Conservation (phyloP, 2,329 filamentous ascomycete species). For the Tolypocladium inflatum region DNA sequence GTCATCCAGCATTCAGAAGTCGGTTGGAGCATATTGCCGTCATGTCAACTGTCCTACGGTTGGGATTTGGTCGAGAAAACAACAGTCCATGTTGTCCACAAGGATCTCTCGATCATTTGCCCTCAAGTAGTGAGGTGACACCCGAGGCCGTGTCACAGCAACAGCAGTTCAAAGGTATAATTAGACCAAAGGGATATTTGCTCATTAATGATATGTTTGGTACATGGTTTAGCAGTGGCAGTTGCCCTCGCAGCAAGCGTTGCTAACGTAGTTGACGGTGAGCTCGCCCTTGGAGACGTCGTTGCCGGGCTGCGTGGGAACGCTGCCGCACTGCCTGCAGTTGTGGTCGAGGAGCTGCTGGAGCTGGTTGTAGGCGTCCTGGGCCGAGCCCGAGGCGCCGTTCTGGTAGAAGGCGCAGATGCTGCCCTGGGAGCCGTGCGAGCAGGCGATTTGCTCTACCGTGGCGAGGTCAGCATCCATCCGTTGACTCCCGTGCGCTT, state of each 20-base stretch:
- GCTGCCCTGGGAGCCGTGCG: constrained; percentile 4
- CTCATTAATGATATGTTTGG: no score
- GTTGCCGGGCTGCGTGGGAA: constrained; percentile 8
- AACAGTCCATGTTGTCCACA: no score
- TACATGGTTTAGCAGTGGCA: constrained; percentile 3
- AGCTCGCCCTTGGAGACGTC: constrained; percentile 9
- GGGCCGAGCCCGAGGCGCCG: constrained; percentile 6
- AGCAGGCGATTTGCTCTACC: constrained; percentile 9
- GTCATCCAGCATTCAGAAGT: no score
- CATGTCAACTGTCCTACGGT: no score
- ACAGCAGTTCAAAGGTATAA: no score
- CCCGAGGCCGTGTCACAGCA: no score
- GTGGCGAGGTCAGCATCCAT: neutral
- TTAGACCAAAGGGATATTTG: no score
- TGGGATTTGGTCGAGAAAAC: no score
- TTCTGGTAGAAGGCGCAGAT: constrained; percentile 10
- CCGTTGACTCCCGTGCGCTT: no score
- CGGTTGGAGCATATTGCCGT: no score
- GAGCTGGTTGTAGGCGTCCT: constrained; percentile 5
- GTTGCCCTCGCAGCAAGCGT: constrained; percentile 8
- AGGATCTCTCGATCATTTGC: no score
- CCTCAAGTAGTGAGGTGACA: no score
- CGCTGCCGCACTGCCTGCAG: constrained; percentile 8
- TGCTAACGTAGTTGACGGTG: constrained; percentile 9
- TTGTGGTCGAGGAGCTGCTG: constrained; percentile 7